Base-by-base conservation (phyloP, 164 flowering plant genomes). In the Vitis cinerea region DNA sequence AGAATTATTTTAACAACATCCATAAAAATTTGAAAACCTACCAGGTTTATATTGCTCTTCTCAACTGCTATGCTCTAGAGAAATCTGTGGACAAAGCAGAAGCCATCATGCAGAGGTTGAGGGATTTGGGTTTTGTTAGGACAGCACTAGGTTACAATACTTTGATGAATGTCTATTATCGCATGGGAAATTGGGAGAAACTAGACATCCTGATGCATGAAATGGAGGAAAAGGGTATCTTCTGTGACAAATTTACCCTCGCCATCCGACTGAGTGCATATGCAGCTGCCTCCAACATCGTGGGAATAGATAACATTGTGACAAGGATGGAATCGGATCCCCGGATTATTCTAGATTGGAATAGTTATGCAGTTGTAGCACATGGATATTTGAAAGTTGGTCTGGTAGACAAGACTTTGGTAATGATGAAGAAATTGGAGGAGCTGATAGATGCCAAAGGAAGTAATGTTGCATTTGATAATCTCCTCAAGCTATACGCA, bases 211-310 rank as follows among this genome's bases (percentile, higher is more conserved):
- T 85, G 57, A 60, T 83, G 73, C 61, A 72, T n/a, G 88, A 86
- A 64, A 88, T 88, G 91, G 78, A 82, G 55, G 75, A 61, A 8
- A 80, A 68, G 9, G 80, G 84, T 14, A 67, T 87, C n/a, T 2
- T 52, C 17, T 27, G 14, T 23, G 86, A 83, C 77, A 66, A 63
- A 16, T 74, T 63, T 31, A 80, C 84, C n/a, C 63, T 58, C 16
- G 65, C 64, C 49, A 77, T 74, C 44, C 63, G 75, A 12, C 14
- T 89, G 27, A 73, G 64, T 57, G 81, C 85, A 12, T 82, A 63
- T 78, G 81, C 74, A 17, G 74, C 63, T 1, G 70, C 68, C 13
- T 74, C 83, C 50, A 85, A 87, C 57, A 51, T 77, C 44, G 71
- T 67, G 2, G 77, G 78, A 56, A 78, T 87, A 71, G 84, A 81